Conservation (phyloP, 2,329 filamentous ascomycete genomes). For the Coniochaeta sp. region DNA sequence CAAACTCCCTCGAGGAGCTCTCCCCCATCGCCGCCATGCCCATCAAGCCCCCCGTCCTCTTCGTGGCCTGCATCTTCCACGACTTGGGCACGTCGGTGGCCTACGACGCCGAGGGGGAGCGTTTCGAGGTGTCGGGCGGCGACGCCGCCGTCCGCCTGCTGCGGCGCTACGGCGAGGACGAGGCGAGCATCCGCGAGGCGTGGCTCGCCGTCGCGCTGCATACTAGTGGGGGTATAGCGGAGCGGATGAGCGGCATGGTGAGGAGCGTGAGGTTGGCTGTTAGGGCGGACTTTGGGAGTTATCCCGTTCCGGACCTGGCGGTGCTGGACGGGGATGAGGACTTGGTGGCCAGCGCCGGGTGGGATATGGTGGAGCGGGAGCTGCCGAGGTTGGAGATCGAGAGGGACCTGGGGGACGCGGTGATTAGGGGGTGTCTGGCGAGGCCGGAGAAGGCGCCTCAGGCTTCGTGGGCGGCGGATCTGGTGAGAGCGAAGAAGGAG, state of each 20-base stretch:
- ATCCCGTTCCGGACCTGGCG: constrained; percentile 7
- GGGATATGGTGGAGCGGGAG: constrained; percentile 8
- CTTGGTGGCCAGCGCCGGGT: neutral
- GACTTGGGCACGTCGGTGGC: constrained; percentile 24
- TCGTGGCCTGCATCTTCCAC: constrained; percentile 27
- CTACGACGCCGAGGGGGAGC: constrained; percentile 21
- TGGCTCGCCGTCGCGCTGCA: constrained; percentile 29
- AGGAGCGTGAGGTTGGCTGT: constrained; percentile 24
- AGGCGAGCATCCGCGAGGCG: constrained; percentile 19
- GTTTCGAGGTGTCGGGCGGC: constrained; percentile 26
- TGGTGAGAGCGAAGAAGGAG: constrained; percentile 13
- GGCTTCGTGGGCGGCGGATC: constrained; percentile 14
- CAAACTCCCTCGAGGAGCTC: neutral
- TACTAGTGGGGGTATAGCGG: constrained; percentile 26
- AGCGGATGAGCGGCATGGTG: constrained; percentile 25
- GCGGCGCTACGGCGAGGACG: constrained; percentile 15
- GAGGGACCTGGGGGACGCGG: constrained; percentile 17
- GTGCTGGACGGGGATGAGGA: constrained; percentile 3
- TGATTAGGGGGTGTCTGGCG: constrained; percentile 12
- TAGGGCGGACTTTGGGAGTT: constrained; percentile 21
- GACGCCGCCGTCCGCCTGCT: constrained; percentile 21
- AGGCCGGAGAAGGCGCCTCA: constrained; percentile 14
- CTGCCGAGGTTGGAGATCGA: constrained; percentile 17
- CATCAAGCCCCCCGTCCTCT: constrained; percentile 17
- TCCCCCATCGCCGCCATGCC: neutral